Conservation (phyloP, 192 early-diverging fungal genomes). For the Powellomyces hirtus region DNA sequence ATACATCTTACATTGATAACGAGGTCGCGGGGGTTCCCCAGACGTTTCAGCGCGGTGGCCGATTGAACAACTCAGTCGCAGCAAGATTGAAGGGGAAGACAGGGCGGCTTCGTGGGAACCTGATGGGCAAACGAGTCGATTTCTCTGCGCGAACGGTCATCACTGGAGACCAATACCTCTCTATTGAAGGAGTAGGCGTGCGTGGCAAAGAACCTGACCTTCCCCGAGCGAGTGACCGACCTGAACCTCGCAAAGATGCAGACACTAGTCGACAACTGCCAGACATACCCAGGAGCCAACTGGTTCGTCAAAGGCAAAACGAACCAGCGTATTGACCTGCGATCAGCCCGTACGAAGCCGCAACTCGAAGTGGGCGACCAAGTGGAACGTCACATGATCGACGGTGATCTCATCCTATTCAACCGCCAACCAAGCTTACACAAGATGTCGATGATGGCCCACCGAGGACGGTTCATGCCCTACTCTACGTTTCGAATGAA, state of each 20-base stretch:
- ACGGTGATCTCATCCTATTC: conserved; percentile 96
- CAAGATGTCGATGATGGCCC: conserved; percentile 99
- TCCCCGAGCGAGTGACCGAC: conserved; percentile 95
- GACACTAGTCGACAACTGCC: conserved; percentile 86
- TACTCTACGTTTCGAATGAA: conserved; percentile 98
- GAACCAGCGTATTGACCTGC: conserved; percentile 80
- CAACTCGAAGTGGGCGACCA: conserved; percentile 91
- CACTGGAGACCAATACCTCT: conserved; percentile 96
- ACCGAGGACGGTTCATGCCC: conserved; percentile 94
- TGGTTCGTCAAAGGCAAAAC: conserved; percentile 94
- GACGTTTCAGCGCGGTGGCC: conserved; percentile 86
- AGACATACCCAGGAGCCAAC: conserved; percentile 93
- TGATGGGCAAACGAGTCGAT: conserved; percentile 99
- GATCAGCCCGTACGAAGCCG: conserved; percentile 71
- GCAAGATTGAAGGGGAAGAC: conserved; percentile 98
- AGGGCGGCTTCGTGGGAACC: conserved; percentile 95
- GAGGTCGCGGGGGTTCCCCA: conserved; percentile 88
- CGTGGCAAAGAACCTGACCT: conserved; percentile 96
- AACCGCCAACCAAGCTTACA: conserved; percentile 98
- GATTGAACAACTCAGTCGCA: conserved; percentile 91
- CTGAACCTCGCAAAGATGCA: conserved; percentile 92
- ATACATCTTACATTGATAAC: conserved; percentile 98
- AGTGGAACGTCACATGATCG: conserved; percentile 92
- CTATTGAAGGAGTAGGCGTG: conserved; percentile 97
- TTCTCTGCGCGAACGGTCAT: conserved; percentile 99